These are phyloP conservation scores for Hygrophorus russula DNA, from an alignment of 768 basidiomycete genomes.

Conservation along the genomic window DNA sequence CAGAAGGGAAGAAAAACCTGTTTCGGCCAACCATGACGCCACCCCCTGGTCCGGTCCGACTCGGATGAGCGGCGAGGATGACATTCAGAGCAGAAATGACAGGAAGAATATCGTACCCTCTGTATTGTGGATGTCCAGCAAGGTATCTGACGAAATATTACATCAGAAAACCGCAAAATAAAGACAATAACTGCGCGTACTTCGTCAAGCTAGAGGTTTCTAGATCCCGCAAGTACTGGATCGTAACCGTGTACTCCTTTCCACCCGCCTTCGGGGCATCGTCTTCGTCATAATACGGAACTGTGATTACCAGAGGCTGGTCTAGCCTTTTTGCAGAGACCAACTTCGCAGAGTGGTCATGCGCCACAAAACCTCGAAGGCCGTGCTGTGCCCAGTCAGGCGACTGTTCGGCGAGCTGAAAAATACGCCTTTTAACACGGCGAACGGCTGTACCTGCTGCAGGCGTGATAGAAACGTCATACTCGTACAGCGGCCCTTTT, in stretches of 20 bases:
- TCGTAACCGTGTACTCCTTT: slow-evolving; percentile 36
- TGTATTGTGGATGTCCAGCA: slow-evolving; percentile 39
- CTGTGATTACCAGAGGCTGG: slow-evolving; percentile 30
- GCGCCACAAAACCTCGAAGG: slow-evolving; percentile 38
- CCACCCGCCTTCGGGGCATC: slow-evolving; percentile 32
- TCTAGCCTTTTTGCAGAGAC: slow-evolving; percentile 35
- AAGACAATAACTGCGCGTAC: slow-evolving; percentile 23
- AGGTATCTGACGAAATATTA: slow-evolving; percentile 33
- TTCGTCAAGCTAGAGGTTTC: slow-evolving; percentile 38
- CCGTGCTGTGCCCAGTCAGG: slow-evolving; percentile 39
- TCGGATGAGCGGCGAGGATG: slow-evolving; percentile 45
- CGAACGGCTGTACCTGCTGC: slow-evolving; percentile 35
- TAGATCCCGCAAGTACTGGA: slow-evolving; percentile 32
- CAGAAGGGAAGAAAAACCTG: slow-evolving; percentile 49
- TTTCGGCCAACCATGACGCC: slow-evolving; percentile 58
- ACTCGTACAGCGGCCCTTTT: slow-evolving; percentile 44
- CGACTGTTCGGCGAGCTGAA: slow-evolving; percentile 48
- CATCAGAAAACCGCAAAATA: slow-evolving; percentile 13
- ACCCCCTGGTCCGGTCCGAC: slow-evolving; percentile 36
- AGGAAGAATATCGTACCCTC: slow-evolving; percentile 46
- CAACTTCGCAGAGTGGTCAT: slow-evolving; percentile 43
- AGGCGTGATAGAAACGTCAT: slow-evolving; percentile 46
- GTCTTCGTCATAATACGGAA: slow-evolving; percentile 42
- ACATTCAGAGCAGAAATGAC: slow-evolving; percentile 55
- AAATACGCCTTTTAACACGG: slow-evolving; percentile 47